These are phyloP conservation scores for Fusarium sp. DNA, from an alignment of 2,329 filamentous ascomycete genomes.

Conservation along the genomic window DNA sequence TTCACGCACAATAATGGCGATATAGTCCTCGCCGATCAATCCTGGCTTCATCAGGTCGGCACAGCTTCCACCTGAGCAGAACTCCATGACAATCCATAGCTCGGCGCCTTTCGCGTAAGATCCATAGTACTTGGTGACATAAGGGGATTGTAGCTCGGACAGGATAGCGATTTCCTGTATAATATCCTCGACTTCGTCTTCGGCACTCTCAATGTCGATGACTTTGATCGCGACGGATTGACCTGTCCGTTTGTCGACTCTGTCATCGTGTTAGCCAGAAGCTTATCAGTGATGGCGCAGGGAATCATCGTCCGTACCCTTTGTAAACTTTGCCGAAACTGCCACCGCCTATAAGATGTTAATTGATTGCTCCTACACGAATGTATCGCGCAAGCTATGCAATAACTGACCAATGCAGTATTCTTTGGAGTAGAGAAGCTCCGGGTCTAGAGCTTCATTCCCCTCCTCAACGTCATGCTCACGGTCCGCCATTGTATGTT, in stretches of 20 bases:
- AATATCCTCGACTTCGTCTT: conserved; percentile 99
- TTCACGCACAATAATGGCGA: conserved; percentile 93
- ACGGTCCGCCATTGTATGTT: conserved; percentile 60
- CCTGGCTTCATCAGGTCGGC: conserved; percentile 96
- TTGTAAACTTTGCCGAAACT: conserved; percentile 99
- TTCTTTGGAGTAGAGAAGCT: conserved; percentile 92
- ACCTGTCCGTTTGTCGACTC: conserved; percentile 91
- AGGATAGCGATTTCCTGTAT: conserved; percentile 99
- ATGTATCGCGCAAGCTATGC: conserved; percentile 6
- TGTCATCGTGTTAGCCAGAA: conserved; percentile 53
- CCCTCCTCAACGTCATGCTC: conserved; percentile 60
- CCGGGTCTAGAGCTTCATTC: conserved; percentile 78
- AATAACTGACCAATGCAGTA: conserved; percentile 79
- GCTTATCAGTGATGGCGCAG: not conserved
- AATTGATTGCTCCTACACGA: conserved; percentile 29
- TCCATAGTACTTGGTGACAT: conserved; percentile 97
- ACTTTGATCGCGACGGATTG: conserved; percentile 97
- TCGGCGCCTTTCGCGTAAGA: conserved; percentile 96
- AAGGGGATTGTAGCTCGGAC: conserved; percentile 93
- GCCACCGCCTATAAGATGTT: conserved; percentile 76
- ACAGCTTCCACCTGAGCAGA: conserved; percentile 95
- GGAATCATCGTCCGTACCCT: conserved; percentile 70
- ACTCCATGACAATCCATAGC: conserved; percentile 99
- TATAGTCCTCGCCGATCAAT: conserved; percentile 91
- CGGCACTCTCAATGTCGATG: conserved; percentile 98